Evolutionary conservation across 306 rosid genomes (phyloP).

Genomic region (Luffa acutangula): DNA sequence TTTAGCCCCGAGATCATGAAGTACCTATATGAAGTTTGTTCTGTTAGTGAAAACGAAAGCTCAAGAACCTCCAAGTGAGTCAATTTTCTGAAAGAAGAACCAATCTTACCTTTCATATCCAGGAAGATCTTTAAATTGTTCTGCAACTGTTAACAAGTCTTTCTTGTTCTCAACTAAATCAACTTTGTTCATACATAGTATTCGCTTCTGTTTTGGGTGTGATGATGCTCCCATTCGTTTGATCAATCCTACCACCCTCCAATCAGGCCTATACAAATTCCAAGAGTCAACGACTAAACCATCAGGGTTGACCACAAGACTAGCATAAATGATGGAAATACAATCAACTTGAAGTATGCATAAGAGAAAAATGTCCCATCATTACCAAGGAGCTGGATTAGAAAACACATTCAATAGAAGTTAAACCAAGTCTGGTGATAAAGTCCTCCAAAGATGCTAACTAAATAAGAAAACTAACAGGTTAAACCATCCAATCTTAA

Average conservation of each 20-base stretch:
- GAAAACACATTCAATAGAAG: neutral
- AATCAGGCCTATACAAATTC: conserved; percentile 54
- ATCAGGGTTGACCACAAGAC: conserved; percentile 1
- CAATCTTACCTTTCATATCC: conserved; percentile 72
- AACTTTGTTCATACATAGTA: conserved; percentile 87
- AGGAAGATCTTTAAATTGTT: conserved; percentile 78
- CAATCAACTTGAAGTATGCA: neutral
- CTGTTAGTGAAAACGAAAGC: neutral
- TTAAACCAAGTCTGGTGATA: neutral
- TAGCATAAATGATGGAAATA: neutral
- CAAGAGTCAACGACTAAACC: conserved; percentile 7
- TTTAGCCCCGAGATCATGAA: conserved; percentile 95
- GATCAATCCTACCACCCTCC: conserved; percentile 63
- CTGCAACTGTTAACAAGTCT: conserved; percentile 62
- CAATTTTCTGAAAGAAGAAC: neutral
- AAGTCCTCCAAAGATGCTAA: neutral
- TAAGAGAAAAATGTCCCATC: neutral
- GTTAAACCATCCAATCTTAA: neutral
- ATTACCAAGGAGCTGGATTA: neutral
- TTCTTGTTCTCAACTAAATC: conserved; percentile 92
- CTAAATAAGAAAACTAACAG: neutral
- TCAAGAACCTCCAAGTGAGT: conserved; percentile 16
- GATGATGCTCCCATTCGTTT: conserved; percentile 58
- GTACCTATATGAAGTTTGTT: conserved; percentile 30
- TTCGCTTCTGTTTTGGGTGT: conserved; percentile 63